phyloP scores from a whole-genome alignment of 495 filamentous ascomycete genomes.

The Penicillium robsamsonii region DNA sequence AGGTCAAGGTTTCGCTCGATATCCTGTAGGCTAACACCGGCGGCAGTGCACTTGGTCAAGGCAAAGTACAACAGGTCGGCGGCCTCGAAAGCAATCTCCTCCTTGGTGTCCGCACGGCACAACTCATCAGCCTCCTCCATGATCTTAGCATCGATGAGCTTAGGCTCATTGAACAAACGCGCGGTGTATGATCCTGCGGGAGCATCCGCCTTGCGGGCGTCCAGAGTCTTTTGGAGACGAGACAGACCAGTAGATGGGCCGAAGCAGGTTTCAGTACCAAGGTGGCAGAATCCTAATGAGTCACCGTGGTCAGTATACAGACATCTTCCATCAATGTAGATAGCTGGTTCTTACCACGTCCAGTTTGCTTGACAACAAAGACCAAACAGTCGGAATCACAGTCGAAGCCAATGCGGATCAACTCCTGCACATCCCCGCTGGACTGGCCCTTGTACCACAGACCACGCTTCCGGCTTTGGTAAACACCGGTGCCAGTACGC shows the following conservation, averaged over 20 bases:
- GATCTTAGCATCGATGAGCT: slow-evolving; percentile 89
- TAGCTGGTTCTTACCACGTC: slow-evolving; percentile 50
- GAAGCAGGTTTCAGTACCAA: slow-evolving; percentile 88
- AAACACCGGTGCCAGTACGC: slow-evolving; percentile 85
- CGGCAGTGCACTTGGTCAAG: slow-evolving; percentile 77
- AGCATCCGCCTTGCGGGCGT: slow-evolving; percentile 73
- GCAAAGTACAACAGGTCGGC: slow-evolving; percentile 97
- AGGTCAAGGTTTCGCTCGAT: slow-evolving; percentile 89
- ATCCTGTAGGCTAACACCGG: slow-evolving; percentile 80
- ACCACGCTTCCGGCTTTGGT: slow-evolving; percentile 90
- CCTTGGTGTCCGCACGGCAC: slow-evolving; percentile 75
- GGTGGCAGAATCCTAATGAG: slow-evolving; percentile 81
- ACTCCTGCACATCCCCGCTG: slow-evolving; percentile 87
- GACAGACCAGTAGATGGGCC: slow-evolving; percentile 77
- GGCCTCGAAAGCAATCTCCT: slow-evolving; percentile 88
- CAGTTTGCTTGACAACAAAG: slow-evolving; percentile 86
- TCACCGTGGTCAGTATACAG: slow-evolving; percentile 22
- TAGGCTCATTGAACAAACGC: slow-evolving; percentile 84
- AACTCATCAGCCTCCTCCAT: slow-evolving; percentile 97
- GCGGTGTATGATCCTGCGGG: slow-evolving; percentile 92
- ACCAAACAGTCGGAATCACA: slow-evolving; percentile 91
- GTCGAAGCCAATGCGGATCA: slow-evolving; percentile 79
- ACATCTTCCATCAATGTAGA: not conserved
- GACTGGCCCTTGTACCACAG: slow-evolving; percentile 96
- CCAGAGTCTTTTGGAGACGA: slow-evolving; percentile 79